Conservation (phyloP, 306 rosid species). For the Luffa aegyptiaca region DNA sequence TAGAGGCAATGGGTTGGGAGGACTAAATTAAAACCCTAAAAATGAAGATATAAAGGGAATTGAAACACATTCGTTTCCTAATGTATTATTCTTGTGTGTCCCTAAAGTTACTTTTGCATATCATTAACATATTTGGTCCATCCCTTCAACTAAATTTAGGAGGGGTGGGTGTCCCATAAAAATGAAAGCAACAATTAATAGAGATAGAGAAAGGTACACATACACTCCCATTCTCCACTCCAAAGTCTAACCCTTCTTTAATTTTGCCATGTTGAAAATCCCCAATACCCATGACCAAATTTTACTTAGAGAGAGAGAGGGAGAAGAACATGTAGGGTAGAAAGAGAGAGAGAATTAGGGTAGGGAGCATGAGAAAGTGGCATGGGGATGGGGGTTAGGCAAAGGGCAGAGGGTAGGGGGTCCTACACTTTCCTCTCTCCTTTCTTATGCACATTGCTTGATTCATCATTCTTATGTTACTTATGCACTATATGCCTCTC, state of each 20-base stretch:
- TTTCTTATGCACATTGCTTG: neutral
- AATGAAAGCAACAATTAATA: neutral
- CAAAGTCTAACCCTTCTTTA: neutral
- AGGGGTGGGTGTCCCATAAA: neutral
- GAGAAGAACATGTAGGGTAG: neutral
- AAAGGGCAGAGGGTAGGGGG: neutral
- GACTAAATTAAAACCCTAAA: neutral
- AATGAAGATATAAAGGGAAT: neutral
- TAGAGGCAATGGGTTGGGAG: neutral
- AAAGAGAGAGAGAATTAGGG: neutral
- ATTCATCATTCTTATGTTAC: conserved; percentile 9
- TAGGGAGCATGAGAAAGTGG: neutral
- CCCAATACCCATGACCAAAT: neutral
- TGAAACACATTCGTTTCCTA: neutral
- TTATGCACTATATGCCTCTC: neutral
- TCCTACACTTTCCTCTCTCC: neutral
- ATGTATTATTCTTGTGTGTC: neutral
- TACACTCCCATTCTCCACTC: neutral
- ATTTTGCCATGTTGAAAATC: too few relatives aligned
- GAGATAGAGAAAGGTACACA: neutral
- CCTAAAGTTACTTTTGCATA: neutral
- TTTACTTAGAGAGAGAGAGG: neutral
- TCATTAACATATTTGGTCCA: neutral
- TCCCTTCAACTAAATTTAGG: neutral
- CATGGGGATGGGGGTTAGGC: neutral